These are phyloP conservation scores for Acidomyces sp. DNA, from an alignment of 495 filamentous ascomycete genomes.

Conservation along the genomic window DNA sequence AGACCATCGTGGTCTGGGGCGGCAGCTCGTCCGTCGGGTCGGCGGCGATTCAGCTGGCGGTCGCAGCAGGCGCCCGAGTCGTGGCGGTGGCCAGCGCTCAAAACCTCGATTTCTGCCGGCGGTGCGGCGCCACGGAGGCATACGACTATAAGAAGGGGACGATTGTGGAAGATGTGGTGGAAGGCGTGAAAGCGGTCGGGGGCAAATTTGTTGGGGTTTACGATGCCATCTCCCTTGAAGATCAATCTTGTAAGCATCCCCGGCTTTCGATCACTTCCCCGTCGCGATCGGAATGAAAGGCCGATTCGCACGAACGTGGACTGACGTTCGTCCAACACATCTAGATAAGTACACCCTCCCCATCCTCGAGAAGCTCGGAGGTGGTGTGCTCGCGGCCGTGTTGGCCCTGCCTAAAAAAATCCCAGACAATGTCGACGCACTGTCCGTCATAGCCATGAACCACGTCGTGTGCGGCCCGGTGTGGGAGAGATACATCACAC, in stretches of 20 bases:
- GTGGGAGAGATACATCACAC: conserved; percentile 32
- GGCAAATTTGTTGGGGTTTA: conserved; percentile 24
- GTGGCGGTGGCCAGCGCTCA: conserved; percentile 39
- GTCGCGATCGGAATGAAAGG: too few species aligned
- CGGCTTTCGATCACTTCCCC: too few species aligned
- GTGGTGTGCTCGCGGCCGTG: conserved; percentile 17
- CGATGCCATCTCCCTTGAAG: conserved; percentile 23
- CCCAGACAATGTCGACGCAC: conserved; percentile 14
- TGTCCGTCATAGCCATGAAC: conserved; percentile 19
- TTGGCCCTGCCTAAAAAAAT: conserved; percentile 17
- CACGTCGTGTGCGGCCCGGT: conserved; percentile 23
- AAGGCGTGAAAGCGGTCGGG: conserved; percentile 20
- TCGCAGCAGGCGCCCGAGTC: conserved; percentile 45
- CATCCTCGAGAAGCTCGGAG: conserved; percentile 25
- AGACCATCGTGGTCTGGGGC: conserved; percentile 46
- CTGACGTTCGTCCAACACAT: too few species aligned
- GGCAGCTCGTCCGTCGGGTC: conserved; percentile 46
- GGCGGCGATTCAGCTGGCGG: conserved; percentile 49
- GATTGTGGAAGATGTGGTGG: conserved; percentile 28
- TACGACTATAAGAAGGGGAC: conserved; percentile 42
- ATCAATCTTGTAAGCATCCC: conserved; percentile 14
- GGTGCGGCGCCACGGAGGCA: conserved; percentile 37
- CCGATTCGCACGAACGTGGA: conserved; percentile 21
- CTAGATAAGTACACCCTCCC: conserved; percentile 17
- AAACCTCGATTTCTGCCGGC: conserved; percentile 41